Conservation (phyloP, 257 asterid species). For the Rauvolfia tetraphylla region DNA sequence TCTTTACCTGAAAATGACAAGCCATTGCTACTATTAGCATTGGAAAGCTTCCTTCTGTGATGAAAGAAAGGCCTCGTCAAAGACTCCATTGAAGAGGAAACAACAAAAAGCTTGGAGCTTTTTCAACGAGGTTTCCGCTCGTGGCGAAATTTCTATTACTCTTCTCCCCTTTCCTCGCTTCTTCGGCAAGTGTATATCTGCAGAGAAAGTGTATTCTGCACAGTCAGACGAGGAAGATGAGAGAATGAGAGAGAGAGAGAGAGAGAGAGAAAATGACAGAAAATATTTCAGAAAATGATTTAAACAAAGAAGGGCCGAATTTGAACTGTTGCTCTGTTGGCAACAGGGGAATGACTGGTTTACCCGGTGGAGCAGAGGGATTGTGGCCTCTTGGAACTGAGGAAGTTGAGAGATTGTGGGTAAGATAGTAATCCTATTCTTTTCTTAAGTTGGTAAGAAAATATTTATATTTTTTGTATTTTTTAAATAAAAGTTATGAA, state of each 20-base stretch:
- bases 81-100: constrained; percentile 52
- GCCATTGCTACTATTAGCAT: constrained; percentile 21
- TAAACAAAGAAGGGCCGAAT: constrained; percentile 1
- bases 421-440: too few relatives aligned
- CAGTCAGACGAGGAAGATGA: constrained; percentile 38
- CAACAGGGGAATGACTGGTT: constrained; percentile 12
- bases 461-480: too few relatives aligned
- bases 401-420: too few relatives aligned
- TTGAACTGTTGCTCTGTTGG: not conserved
- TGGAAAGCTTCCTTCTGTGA: constrained; percentile 54
- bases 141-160: not conserved
- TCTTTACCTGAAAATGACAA: constrained; percentile 52
- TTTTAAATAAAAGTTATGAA: too few relatives aligned
- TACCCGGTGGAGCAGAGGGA: constrained; percentile 9
- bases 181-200: constrained; percentile 26
- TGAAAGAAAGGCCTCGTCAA: constrained; percentile 45
- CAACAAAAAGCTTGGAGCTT: not conserved
- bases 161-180: not conserved
- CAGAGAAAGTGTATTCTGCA: constrained; percentile 27
- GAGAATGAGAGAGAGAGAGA: constrained; percentile 17
- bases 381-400: too few relatives aligned
- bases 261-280: constrained; percentile 20
- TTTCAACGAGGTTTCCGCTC: not conserved
- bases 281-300: not conserved
- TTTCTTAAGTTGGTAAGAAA: too few relatives aligned